Evolutionary conservation across 495 filamentous ascomycete species (phyloP), one percentile per base, ranked within the genome.

Genomic region (Talaromyces wortmannii): DNA sequence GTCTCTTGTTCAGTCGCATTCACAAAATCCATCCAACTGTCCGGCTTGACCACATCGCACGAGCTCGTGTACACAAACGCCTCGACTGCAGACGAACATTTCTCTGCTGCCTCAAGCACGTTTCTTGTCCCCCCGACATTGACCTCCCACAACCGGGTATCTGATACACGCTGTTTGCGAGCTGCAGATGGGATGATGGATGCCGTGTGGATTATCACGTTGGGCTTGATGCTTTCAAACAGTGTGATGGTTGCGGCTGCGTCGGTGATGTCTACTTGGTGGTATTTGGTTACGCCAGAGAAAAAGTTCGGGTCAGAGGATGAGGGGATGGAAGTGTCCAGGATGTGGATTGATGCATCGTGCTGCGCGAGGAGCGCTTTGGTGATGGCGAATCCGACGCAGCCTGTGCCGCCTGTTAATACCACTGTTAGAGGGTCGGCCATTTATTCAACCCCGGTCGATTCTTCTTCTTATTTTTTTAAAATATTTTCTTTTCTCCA

Each of bases 21-120:
- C 50, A 10, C 50, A 30, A 52, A 52, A 30, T 44, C 33, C 50
- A 52, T 52, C 50, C 36, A 52, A 52, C 40, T 52, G 43, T 52
- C 33, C 50, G 50, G 50, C 16, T 52, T 52, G 8, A 52, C 50
- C 1, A 40, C 50, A 45, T 52, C 50, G 12, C 50, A 52, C 50
- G 50, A 52, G 30, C 50, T 52, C 17, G 50, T 52, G n/a, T 52
- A 52, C 7, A 52, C 40, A 31, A 52, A 42, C 17, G 17, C 50
- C 29, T 45, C 15, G 7, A 52, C 50, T 18, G 13, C 23, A 1
- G 23, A 4, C 23, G 23, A 23, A 11, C 32, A 29, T 2, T 29
- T 6, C 4, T 44, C 50, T 8, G 50, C 50, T 3, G 31, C 16
- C 2, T 31, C 17, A 30, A 52, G 16, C 4, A 52, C 50, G n/a